These are phyloP conservation scores for Phytophthora pinifolia DNA, from an alignment of 352 stramenopile species.

Conservation along the genomic window DNA sequence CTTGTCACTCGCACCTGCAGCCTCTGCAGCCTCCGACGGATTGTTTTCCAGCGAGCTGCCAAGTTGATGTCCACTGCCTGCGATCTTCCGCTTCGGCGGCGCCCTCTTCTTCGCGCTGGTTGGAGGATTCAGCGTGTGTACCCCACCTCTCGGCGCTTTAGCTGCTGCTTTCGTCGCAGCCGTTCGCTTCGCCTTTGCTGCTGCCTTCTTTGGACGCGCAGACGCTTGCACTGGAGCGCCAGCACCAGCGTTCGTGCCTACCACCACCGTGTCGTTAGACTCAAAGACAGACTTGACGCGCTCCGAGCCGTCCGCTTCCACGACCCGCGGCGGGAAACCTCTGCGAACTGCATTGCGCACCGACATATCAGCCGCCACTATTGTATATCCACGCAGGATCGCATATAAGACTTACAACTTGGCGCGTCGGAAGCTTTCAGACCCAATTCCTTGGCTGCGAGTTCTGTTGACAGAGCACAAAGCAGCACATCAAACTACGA, in stretches of 20 bases:
- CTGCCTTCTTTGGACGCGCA: conserved; percentile 5
- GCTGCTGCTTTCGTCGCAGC: conserved; percentile 23
- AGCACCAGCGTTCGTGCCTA: conserved; percentile 27
- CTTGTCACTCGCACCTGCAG: conserved; percentile 1
- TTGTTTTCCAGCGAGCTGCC: conserved; percentile 48
- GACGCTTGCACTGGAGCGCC: conserved; percentile 10
- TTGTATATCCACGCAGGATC: background rate
- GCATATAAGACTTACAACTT: conserved; percentile 38
- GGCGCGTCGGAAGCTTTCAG: conserved; percentile 46
- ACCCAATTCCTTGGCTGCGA: conserved; percentile 40
- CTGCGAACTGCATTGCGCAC: conserved; percentile 44
- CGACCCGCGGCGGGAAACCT: conserved; percentile 58
- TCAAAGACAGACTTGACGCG: conserved; percentile 53
- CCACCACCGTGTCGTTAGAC: conserved; percentile 74
- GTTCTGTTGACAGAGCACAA: conserved; percentile 26
- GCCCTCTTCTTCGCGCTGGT: conserved; percentile 21
- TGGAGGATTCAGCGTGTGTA: conserved; percentile 52
- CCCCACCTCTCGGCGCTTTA: conserved; percentile 27
- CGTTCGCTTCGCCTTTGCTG: conserved; percentile 16
- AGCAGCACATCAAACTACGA: conserved; percentile 5
- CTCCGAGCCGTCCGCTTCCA: conserved; percentile 39
- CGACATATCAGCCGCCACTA: background rate
- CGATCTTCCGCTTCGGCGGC: conserved; percentile 44
- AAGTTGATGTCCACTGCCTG: conserved; percentile 50
- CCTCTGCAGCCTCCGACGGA: conserved; percentile 2